A percentile compares a stretch with the other conserved stretches of the same genome.
These are phyloP conservation scores for Asterophora lycoperdoides DNA, from an alignment of 768 basidiomycete genomes.

Conservation along the genomic window DNA sequence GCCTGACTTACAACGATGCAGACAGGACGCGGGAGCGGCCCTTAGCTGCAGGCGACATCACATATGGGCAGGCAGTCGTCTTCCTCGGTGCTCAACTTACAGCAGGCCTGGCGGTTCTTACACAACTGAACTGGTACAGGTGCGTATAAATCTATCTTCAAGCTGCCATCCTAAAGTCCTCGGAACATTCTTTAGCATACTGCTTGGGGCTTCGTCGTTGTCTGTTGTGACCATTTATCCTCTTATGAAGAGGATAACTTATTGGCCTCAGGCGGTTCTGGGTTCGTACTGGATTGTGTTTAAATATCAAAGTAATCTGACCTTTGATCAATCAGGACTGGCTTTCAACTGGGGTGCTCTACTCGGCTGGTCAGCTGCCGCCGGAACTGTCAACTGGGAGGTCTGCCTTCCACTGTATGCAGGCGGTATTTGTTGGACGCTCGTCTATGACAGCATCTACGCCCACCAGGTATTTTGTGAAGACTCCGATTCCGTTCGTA, in stretches of 20 bases:
- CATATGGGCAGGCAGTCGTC: slow-evolving; percentile 63
- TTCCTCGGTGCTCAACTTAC: slow-evolving; percentile 84
- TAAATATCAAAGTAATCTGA: not conserved
- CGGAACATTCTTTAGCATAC: slow-evolving; percentile 50
- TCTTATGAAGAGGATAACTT: slow-evolving; percentile 93
- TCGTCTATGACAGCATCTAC: slow-evolving; percentile 97
- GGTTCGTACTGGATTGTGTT: slow-evolving; percentile 43
- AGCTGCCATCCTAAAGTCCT: not conserved
- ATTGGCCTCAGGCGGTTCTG: slow-evolving; percentile 96
- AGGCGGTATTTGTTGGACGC: slow-evolving; percentile 88
- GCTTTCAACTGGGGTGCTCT: slow-evolving; percentile 98
- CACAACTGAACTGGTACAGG: slow-evolving; percentile 97
- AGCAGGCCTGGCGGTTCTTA: slow-evolving; percentile 76
- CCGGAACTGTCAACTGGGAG: slow-evolving; percentile 73
- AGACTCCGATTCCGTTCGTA: not conserved
- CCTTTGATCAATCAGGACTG: slow-evolving; percentile 50
- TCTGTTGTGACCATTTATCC: slow-evolving; percentile 88
- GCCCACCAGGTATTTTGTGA: slow-evolving; percentile 76
- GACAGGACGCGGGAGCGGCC: slow-evolving; percentile 87
- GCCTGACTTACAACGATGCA: slow-evolving; percentile 25
- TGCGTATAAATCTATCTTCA: slow-evolving; percentile 26
- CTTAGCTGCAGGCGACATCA: slow-evolving; percentile 79
- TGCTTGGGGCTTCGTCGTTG: slow-evolving; percentile 88
- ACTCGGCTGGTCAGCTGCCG: slow-evolving; percentile 94
- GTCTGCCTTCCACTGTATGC: slow-evolving; percentile 86